These are phyloP conservation scores for Blastocystis sp. DNA, from an alignment of 352 stramenopile genomes.

Conservation along the genomic window DNA sequence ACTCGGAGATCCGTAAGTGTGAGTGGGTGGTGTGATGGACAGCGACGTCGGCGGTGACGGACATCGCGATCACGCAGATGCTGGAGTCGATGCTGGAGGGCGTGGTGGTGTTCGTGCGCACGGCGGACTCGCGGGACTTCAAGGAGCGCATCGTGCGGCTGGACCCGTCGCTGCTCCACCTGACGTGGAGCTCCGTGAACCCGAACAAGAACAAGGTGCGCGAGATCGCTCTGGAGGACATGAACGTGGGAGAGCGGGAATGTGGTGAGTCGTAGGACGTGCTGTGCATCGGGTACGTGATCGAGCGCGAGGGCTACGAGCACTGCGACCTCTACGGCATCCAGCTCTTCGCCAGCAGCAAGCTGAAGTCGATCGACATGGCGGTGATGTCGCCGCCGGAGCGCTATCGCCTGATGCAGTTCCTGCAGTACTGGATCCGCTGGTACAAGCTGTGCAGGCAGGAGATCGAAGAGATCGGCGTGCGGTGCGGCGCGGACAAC, in stretches of 20 bases:
- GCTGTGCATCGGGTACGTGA: neutral
- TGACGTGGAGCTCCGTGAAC: slow-evolving; percentile 26
- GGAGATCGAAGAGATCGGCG: slow-evolving; percentile 4
- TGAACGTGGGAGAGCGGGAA: neutral
- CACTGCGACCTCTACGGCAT: slow-evolving; percentile 10
- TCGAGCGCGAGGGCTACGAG: neutral
- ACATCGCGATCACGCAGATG: slow-evolving; percentile 29
- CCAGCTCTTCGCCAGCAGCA: neutral
- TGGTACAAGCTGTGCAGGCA: slow-evolving; percentile 43
- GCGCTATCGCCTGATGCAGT: slow-evolving; percentile 36
- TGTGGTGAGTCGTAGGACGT: slow-evolving; percentile 1
- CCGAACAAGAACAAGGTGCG: neutral
- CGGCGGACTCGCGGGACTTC: slow-evolving; percentile 19
- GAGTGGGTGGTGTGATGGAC: neutral
- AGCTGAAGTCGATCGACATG: neutral
- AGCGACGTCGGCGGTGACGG: neutral
- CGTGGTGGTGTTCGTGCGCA: slow-evolving; percentile 30
- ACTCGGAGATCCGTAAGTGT: neutral
- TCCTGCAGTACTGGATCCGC: slow-evolving; percentile 13
- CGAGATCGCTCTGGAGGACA: slow-evolving; percentile 11
- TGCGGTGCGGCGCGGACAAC: neutral
- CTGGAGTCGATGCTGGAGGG: neutral
- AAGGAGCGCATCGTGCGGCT: slow-evolving; percentile 44
- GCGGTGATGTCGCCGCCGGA: slow-evolving; percentile 10
- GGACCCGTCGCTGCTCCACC: slow-evolving; percentile 21